These are phyloP conservation scores for Boletus rufocinnamomeus DNA, from an alignment of 768 basidiomycete genomes.

Conservation along the genomic window DNA sequence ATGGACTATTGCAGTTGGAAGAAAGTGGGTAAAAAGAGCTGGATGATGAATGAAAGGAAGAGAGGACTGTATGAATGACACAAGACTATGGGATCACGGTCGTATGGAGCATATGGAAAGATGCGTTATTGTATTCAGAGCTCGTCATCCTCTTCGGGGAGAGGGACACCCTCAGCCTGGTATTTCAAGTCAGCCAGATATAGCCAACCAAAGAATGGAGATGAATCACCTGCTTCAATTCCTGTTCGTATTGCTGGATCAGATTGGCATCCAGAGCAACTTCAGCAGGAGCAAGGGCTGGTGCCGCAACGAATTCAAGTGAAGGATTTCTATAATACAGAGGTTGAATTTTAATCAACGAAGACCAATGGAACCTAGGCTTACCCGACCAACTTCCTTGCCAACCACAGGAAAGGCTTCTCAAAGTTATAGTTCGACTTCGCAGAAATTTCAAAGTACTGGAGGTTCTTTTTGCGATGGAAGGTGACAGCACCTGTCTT, in stretches of 20 bases:
- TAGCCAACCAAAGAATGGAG: neutral
- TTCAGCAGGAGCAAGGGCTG: constrained; percentile 93
- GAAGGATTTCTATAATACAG: constrained; percentile 60
- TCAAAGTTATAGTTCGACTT: constrained; percentile 99
- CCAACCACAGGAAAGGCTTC: constrained; percentile 99
- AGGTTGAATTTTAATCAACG: neutral
- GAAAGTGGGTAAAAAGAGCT: constrained; percentile 21
- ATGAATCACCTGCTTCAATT: constrained; percentile 64
- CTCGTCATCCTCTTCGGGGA: constrained; percentile 97
- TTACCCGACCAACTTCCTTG: constrained; percentile 95
- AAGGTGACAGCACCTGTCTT: constrained; percentile 98
- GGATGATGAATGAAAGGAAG: constrained; percentile 22
- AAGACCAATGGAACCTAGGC: constrained; percentile 30
- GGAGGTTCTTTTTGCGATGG: constrained; percentile 99
- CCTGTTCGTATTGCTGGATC: constrained; percentile 77
- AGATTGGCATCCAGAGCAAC: constrained; percentile 77
- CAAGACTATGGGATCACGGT: constrained; percentile 23
- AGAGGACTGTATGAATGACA: constrained; percentile 21
- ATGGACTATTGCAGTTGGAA: constrained; percentile 27
- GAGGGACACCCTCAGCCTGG: constrained; percentile 87
- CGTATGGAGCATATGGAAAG: constrained; percentile 23
- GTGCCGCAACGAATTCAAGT: constrained; percentile 96
- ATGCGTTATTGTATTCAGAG: constrained; percentile 45
- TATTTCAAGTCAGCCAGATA: constrained; percentile 14
- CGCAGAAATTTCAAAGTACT: constrained; percentile 99